Evolutionary conservation across 2,329 filamentous ascomycete species (phyloP).

Genomic region (Ascochyta pisi): DNA sequence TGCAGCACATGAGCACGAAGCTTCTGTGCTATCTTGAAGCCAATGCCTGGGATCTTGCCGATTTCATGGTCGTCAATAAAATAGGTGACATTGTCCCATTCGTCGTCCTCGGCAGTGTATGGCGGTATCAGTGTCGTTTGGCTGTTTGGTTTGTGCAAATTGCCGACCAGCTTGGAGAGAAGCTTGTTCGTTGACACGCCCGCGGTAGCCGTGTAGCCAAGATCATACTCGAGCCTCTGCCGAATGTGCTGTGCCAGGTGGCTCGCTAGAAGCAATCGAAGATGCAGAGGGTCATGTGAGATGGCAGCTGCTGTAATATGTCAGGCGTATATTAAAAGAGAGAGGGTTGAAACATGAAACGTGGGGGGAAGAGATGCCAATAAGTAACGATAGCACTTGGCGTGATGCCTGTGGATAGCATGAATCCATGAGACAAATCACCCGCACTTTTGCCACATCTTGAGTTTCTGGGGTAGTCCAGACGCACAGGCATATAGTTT

Average conservation of each 20-base stretch:
- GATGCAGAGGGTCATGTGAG: slow-evolving; percentile 49
- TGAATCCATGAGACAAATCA: background rate
- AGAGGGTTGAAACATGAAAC: slow-evolving; percentile 10
- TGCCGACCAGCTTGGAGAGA: slow-evolving; percentile 83
- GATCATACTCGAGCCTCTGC: slow-evolving; percentile 72
- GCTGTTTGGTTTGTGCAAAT: slow-evolving; percentile 81
- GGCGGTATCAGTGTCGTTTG: slow-evolving; percentile 84
- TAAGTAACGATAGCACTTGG: background rate
- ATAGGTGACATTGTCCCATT: slow-evolving; percentile 59
- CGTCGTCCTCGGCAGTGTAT: slow-evolving; percentile 49
- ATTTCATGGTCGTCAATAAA: slow-evolving; percentile 82
- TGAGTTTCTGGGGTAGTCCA: slow-evolving; percentile 7
- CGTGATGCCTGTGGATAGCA: background rate
- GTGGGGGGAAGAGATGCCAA: background rate
- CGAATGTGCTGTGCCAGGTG: slow-evolving; percentile 81
- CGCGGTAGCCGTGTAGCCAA: slow-evolving; percentile 85
- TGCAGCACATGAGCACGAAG: slow-evolving; percentile 68
- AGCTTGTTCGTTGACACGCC: slow-evolving; percentile 89
- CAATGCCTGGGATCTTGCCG: slow-evolving; percentile 83
- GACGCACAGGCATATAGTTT: slow-evolving; percentile 4
- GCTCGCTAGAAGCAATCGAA: slow-evolving; percentile 77
- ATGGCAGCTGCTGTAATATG: background rate
- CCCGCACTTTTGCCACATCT: slow-evolving; percentile 1
- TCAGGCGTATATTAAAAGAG: slow-evolving; percentile 2
- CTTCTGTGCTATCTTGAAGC: slow-evolving; percentile 75